Base-by-base conservation (phyloP, 106 monocot genomes). In the Gastrodia elata region DNA sequence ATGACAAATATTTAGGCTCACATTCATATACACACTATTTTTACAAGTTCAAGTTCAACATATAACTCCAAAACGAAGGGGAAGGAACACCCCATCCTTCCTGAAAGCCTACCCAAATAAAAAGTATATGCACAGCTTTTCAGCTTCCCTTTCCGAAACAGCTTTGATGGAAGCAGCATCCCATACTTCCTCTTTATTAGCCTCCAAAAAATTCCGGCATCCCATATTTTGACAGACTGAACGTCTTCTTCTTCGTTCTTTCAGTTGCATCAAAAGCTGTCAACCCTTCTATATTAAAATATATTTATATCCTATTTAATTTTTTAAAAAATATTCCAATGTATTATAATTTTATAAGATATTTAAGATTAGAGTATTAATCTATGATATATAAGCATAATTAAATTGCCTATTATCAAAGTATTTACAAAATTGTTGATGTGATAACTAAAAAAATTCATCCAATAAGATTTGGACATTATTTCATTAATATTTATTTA, bases 101-200 rank as follows among this genome's bases (percentile, higher is more conserved):
- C 61, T 61, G 28, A 28, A 61, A 61, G 61, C 61, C 61, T 32
- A 11, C 61, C 57, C 24, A 57, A 57, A 57, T 32, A 7, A 61
- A 13, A 32, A 61, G 11, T 30, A 13, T 61, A 13, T 61, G 30
- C 61, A 61, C 26, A 61, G 11, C 61, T 61, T 8, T 32, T 32
- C n/a, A n/a, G 26, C n/a, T 32, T 61, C 30, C 61, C 11, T 32
- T n/a, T 32, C 32, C 11, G 11, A 61, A 61, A 14, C 61, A 28
- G 26, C 61, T 67, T 67, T 38, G 37, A 5, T 40, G 69, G 69
- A 69, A 69, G 69, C 34, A 37, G 26, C 69, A 69, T 11, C 39
- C 22, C 69, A 69, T 69, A 38, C 69, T 69, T 40, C 69, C 69
- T 69, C 67, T 27, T 35, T 34, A 0, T 8, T 69, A 40, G 8